Percentiles rank a stretch among this genome's conserved stretches.
Evolutionary conservation across 1,284 basidiomycete species (phyloP).

Genomic region (Psilocybe mexicana): DNA sequence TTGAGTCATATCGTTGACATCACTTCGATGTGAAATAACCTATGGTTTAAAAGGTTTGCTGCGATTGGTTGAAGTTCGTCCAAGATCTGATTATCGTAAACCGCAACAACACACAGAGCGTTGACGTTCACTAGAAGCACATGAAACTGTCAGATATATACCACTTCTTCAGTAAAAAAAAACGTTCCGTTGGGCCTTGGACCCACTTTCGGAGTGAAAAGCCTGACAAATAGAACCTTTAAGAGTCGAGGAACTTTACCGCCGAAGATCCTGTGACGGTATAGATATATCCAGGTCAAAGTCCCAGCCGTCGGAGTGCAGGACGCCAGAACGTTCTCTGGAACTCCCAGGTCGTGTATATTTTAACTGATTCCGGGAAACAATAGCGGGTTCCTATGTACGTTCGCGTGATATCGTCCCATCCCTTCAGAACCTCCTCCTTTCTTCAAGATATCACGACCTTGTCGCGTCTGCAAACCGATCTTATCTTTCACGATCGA

Average conservation of each 20-base stretch:
- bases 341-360: not conserved
- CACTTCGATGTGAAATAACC: no score
- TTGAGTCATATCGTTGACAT: no score
- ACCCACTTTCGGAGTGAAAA: not conserved
- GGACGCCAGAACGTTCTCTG: not conserved
- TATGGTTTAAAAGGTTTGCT: no score
- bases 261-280: not conserved
- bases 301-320: not conserved
- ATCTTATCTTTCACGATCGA: not conserved
- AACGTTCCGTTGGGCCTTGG: no score
- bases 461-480: not conserved
- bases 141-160: not conserved
- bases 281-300: no score
- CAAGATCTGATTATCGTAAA: no score
- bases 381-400: not conserved
- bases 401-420: not conserved
- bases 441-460: not conserved
- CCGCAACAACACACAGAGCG: not conserved
- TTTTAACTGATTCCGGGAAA: not conserved
- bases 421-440: not conserved
- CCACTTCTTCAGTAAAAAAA: not conserved
- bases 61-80: no score
- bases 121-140: not conserved
- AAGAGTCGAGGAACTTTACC: not conserved
- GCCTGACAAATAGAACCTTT: not conserved